These are phyloP conservation scores for Phytophthora citricola DNA, from an alignment of 352 stramenopile genomes.

Conservation along the genomic window DNA sequence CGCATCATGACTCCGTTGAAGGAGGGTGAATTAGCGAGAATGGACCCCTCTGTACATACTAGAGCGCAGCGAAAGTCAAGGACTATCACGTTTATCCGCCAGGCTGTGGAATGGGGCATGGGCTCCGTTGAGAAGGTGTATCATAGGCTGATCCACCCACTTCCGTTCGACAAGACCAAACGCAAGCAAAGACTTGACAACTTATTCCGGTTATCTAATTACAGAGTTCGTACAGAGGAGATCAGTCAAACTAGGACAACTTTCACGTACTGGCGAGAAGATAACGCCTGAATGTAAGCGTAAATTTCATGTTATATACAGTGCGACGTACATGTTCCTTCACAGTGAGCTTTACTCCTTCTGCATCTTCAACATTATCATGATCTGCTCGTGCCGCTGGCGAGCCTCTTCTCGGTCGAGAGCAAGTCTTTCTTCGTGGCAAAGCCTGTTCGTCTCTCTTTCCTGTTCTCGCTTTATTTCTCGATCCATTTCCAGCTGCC, in stretches of 20 bases:
- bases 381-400: neutral
- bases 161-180: neutral
- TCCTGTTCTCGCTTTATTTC: neutral
- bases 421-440: neutral
- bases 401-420: neutral
- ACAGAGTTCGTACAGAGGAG: neutral
- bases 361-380: neutral
- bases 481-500: neutral
- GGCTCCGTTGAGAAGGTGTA: neutral
- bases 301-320: neutral
- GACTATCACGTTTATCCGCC: neutral
- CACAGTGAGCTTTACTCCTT: neutral
- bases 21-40: neutral
- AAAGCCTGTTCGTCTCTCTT: neutral
- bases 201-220: neutral
- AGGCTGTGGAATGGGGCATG: neutral
- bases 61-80: neutral
- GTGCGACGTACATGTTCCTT: neutral
- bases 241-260: neutral
- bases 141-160: neutral
- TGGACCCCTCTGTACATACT: neutral
- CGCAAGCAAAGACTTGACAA: neutral
- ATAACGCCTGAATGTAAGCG: neutral
- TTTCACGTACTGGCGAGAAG: neutral
- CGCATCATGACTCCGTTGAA: neutral